A percentile compares a stretch with the other conserved stretches of the same genome.
phyloP scores from a whole-genome alignment of 2,329 filamentous ascomycete species.

The Ilyonectria robusta region DNA sequence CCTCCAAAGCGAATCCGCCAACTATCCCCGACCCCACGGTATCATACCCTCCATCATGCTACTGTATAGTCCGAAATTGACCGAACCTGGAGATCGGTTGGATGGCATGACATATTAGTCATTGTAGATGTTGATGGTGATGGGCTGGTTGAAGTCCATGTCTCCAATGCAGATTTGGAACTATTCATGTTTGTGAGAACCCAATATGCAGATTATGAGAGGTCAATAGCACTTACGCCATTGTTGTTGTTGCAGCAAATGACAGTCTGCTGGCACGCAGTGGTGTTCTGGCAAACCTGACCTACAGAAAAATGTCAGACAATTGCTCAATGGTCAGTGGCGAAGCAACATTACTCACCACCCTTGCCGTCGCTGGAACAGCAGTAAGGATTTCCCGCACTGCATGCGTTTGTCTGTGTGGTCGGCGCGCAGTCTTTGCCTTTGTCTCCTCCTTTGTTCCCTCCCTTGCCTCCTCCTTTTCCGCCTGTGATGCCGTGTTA shows the following conservation, averaged over 20 bases:
- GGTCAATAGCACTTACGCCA: slow-evolving; percentile 27
- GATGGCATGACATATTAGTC: background rate
- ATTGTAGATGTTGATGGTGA: slow-evolving; percentile 41
- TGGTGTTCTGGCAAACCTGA: slow-evolving; percentile 36
- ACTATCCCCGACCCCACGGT: too few species aligned
- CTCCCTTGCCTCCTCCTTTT: too few species aligned
- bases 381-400: slow-evolving; percentile 36
- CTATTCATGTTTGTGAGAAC: slow-evolving; percentile 26
- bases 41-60: too few species aligned
- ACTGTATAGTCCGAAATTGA: too few species aligned
- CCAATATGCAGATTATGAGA: accelerated
- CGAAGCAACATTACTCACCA: slow-evolving; percentile 8
- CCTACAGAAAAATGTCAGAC: slow-evolving; percentile 8
- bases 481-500: too few species aligned
- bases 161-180: slow-evolving; percentile 45
- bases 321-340: background rate
- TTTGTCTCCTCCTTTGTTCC: too few species aligned
- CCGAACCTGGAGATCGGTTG: too few species aligned
- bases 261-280: slow-evolving; percentile 32
- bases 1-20: too few species aligned
- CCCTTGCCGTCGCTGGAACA: slow-evolving; percentile 34
- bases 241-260: slow-evolving; percentile 48
- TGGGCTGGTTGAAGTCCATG: slow-evolving; percentile 40
- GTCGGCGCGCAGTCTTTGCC: too few species aligned
- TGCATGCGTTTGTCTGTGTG: slow-evolving; percentile 30